These are phyloP conservation scores for Oryza rufipogon DNA, from an alignment of 176 grass and related monocot genomes.

Conservation along the genomic window DNA sequence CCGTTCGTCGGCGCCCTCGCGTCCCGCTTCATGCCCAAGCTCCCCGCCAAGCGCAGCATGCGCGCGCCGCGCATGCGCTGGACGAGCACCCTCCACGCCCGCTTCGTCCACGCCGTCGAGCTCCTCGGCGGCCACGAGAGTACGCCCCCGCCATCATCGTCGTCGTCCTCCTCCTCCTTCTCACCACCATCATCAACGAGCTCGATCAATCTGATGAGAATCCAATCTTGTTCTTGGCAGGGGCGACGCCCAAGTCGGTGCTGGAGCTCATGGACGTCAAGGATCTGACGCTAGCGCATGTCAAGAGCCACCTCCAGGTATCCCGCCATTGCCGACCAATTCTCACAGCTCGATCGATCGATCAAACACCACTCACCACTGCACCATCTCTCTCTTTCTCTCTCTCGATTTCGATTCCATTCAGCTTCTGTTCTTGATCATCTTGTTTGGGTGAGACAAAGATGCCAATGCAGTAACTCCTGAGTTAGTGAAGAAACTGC, in stretches of 20 bases:
- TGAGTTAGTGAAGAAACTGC: conserved; percentile 68
- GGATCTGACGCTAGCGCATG: conserved; percentile 99
- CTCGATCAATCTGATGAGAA: conserved; percentile 21
- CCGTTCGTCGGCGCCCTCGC: conserved; percentile 51
- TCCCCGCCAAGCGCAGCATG: conserved; percentile 91
- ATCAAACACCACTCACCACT: background rate
- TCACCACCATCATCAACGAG: background rate
- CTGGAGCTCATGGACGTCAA: conserved; percentile 99
- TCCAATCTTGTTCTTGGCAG: conserved; percentile 19
- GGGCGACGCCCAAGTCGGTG: conserved; percentile 96
- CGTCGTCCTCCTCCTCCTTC: background rate
- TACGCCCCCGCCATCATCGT: conserved; percentile 44
- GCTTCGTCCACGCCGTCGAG: conserved; percentile 95
- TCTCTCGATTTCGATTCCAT: background rate
- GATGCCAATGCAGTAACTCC: conserved; percentile 62
- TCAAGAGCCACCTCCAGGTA: conserved; percentile 97
- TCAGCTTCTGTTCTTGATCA: conserved; percentile 23
- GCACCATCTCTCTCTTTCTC: background rate
- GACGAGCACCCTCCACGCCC: conserved; percentile 95
- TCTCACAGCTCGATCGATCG: background rate
- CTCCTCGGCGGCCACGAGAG: conserved; percentile 98
- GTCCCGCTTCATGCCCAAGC: conserved; percentile 84
- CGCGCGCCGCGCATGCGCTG: conserved; percentile 93
- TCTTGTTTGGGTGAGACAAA: conserved; percentile 53
- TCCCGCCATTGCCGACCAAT: conserved; percentile 14